These are phyloP conservation scores for Powellomyces hirtus DNA, from an alignment of 192 early-diverging fungal genomes.

Conservation along the genomic window DNA sequence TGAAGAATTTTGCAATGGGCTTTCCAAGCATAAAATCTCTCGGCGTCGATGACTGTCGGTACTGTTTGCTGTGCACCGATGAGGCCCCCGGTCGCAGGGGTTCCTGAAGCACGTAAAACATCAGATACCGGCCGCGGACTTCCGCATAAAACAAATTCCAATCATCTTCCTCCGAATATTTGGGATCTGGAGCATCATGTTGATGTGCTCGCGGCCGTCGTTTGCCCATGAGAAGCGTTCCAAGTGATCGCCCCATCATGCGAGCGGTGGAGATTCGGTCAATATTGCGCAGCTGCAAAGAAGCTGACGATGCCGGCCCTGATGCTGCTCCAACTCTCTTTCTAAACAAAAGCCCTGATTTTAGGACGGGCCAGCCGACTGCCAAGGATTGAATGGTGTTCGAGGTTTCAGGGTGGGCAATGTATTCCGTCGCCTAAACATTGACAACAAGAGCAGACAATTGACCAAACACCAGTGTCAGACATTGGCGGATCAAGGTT, in stretches of 20 bases:
- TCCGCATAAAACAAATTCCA: conserved; percentile 44
- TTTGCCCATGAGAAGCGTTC: conserved; percentile 16
- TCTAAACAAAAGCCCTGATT: conserved; percentile 39
- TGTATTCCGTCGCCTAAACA: conserved; percentile 7
- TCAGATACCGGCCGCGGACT: conserved; percentile 45
- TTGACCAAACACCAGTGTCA: not conserved
- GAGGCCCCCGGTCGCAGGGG: not conserved
- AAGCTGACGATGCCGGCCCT: conserved; percentile 8
- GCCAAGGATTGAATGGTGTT: not conserved
- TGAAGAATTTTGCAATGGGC: conserved; percentile 10
- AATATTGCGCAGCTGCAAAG: not conserved
- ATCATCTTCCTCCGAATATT: conserved; percentile 33
- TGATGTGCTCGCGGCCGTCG: not conserved
- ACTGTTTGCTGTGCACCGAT: not conserved
- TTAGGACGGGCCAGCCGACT: conserved; percentile 32
- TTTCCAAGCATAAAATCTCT: conserved; percentile 20
- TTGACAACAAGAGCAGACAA: not conserved
- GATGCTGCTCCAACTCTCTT: conserved; percentile 22
- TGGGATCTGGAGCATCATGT: not conserved
- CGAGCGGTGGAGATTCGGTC: not conserved
- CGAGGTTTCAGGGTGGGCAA: conserved; percentile 7
- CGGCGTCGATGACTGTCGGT: not conserved
- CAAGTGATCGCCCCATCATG: conserved; percentile 4
- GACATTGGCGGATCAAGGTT: not conserved
- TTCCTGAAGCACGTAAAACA: conserved; percentile 39